Percentiles rank a stretch among this genome's conserved stretches.
Conservation (phyloP, 306 rosid genomes). For the Oxytropis ochrocephala region DNA sequence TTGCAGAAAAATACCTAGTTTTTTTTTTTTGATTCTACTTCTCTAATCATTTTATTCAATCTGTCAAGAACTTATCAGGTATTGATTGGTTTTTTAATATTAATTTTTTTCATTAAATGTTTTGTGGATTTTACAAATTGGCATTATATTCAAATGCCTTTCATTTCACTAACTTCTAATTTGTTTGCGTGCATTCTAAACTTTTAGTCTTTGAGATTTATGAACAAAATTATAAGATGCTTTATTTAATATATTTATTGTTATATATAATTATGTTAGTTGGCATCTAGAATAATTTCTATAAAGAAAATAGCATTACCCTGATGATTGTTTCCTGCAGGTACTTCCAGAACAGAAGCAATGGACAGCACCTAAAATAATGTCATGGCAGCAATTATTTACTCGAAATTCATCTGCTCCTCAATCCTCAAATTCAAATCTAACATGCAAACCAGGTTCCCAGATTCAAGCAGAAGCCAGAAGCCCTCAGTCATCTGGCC, state of each 20-base stretch:
- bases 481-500: conserved; percentile 53
- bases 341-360: conserved; percentile 60
- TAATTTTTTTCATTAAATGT: neutral
- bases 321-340: conserved; percentile 49
- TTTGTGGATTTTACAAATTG: neutral
- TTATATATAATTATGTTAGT: neutral
- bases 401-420: conserved; percentile 66
- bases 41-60: neutral
- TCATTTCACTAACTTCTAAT: neutral
- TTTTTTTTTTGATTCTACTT: neutral
- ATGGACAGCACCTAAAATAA: conserved; percentile 67
- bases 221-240: neutral
- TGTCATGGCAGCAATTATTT: conserved; percentile 95
- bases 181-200: neutral
- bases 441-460: conserved; percentile 79
- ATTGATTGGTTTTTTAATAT: neutral
- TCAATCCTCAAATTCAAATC: conserved; percentile 56
- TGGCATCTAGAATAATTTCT: neutral
- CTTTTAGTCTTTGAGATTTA: neutral
- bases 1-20: neutral
- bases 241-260: conserved; percentile 4
- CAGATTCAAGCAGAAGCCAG: conserved; percentile 54
- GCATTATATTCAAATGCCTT: neutral
- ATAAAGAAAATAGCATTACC: conserved; percentile 18
- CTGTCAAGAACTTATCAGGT: neutral